Conservation (phyloP, 495 filamentous ascomycete species). For the Cetradonia linearis region DNA sequence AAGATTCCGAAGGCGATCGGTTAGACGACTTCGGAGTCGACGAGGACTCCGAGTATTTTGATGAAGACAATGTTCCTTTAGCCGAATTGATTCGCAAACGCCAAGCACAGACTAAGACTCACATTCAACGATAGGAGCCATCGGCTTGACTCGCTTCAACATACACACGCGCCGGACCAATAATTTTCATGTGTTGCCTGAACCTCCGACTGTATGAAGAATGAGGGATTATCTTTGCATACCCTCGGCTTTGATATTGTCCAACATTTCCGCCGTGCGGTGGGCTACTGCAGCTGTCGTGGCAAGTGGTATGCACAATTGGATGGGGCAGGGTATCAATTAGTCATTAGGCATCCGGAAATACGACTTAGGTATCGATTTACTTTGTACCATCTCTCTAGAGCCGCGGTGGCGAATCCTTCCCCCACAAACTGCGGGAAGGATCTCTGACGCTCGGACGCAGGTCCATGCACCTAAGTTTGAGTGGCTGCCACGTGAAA, state of each 20-base stretch:
- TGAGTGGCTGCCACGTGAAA: conserved; percentile 15
- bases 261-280: not conserved
- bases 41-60: conserved; percentile 67
- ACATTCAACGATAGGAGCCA: not conserved
- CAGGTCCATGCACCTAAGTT: not conserved
- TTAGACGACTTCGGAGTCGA: conserved; percentile 87
- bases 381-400: not conserved
- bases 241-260: not conserved
- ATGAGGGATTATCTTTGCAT: not conserved
- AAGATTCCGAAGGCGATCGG: conserved; percentile 73
- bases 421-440: conserved; percentile 5
- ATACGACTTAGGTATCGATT: not conserved
- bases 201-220: not conserved
- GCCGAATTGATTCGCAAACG: conserved; percentile 41
- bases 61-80: conserved; percentile 73
- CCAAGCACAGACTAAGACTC: not conserved
- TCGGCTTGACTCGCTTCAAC: not conserved
- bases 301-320: not conserved
- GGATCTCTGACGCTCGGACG: conserved; percentile 14
- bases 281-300: not conserved
- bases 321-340: not conserved
- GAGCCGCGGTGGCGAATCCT: not conserved
- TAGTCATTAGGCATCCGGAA: conserved; percentile 6
- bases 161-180: not conserved
- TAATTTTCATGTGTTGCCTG: not conserved